Percentiles rank a stretch among this genome's conserved stretches.
Conservation (phyloP, 345 rosid genomes). For the Aethionema arabicum region DNA sequence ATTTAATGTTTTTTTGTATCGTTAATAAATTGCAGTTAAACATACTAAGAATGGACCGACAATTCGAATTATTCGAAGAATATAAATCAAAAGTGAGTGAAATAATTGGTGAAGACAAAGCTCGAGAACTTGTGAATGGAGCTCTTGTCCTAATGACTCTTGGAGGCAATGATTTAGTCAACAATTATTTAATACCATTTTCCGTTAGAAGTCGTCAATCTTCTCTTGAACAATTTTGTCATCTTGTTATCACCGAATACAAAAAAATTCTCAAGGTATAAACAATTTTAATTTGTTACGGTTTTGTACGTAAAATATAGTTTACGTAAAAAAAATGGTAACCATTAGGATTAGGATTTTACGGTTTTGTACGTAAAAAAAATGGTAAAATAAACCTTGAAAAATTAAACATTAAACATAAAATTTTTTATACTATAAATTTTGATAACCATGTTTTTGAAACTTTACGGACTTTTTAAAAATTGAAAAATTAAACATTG, state of each 20-base stretch:
- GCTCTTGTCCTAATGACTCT: conserved; percentile 40
- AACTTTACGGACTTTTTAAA: too few species aligned
- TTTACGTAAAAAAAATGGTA: too few species aligned
- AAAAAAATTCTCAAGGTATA: conserved; percentile 32
- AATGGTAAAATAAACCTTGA: too few species aligned
- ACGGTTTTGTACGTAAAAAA: too few species aligned
- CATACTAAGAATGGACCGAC: conserved; percentile 61
- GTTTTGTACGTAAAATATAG: too few species aligned
- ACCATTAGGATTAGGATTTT: too few species aligned
- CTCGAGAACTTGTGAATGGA: conserved; percentile 48
- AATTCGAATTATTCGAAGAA: conserved; percentile 55
- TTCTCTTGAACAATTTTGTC: conserved; percentile 31
- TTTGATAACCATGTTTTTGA: too few species aligned
- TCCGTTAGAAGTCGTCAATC: conserved; percentile 33
- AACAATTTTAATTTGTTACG: background rate
- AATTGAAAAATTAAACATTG: too few species aligned
- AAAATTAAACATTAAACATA: too few species aligned
- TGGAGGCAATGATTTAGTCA: conserved; percentile 42
- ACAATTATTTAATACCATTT: conserved; percentile 38
- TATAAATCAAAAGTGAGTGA: conserved; percentile 54
- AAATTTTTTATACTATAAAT: too few species aligned
- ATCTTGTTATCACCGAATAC: conserved; percentile 37
- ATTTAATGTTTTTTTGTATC: background rate
- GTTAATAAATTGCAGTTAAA: conserved; percentile 45
- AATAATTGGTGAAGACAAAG: conserved; percentile 43